These are phyloP conservation scores for Colletotrichum ledebouriae DNA, from an alignment of 2,329 filamentous ascomycete genomes.

Conservation along the genomic window DNA sequence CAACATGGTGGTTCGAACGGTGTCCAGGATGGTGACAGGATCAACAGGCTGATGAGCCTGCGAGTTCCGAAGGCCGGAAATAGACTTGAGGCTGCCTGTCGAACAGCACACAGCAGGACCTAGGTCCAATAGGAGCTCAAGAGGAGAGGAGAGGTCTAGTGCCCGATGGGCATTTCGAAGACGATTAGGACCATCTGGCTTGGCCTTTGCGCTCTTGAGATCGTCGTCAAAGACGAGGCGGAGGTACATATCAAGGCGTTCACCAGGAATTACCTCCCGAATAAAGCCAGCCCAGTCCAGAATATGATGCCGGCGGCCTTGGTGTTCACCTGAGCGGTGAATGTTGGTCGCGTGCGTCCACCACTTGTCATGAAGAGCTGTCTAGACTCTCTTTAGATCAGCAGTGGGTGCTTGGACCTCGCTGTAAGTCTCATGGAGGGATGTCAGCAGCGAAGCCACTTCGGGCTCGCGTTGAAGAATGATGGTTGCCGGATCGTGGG, in stretches of 20 bases:
- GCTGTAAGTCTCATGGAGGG: background rate
- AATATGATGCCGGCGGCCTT: background rate
- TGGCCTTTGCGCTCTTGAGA: background rate
- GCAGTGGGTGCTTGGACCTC: background rate
- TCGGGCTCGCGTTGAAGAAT: no score
- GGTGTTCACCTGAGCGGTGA: background rate
- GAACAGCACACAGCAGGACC: background rate
- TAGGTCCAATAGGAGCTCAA: background rate
- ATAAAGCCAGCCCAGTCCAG: constrained; percentile 1
- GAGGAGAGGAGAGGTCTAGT: background rate
- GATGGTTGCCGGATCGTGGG: no score
- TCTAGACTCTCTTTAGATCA: background rate
- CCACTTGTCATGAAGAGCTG: background rate
- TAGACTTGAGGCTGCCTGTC: background rate
- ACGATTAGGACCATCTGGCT: background rate
- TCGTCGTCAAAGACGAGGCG: background rate
- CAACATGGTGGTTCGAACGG: background rate
- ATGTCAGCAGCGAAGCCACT: no score
- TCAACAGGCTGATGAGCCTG: background rate
- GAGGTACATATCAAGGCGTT: background rate
- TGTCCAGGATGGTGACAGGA: background rate
- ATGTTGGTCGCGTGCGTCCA: background rate
- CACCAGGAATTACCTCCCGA: background rate
- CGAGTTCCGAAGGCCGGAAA: background rate
- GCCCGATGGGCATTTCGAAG: background rate